phyloP scores from a whole-genome alignment of 495 filamentous ascomycete species.

The Delitschia confertaspora region DNA sequence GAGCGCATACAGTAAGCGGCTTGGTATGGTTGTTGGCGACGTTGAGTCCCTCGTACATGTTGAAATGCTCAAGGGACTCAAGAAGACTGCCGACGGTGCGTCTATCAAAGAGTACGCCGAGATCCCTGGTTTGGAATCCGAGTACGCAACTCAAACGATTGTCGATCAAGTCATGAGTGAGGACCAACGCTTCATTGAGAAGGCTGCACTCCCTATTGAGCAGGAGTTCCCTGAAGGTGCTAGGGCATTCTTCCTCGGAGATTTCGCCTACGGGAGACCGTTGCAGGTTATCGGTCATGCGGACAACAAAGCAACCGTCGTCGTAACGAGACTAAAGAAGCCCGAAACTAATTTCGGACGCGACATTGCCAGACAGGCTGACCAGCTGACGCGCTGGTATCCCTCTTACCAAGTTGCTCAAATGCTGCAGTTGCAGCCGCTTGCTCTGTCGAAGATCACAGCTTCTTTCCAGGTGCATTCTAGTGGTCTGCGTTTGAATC shows the following conservation, averaged over 20 bases:
- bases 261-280: constrained; percentile 85
- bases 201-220: constrained; percentile 71
- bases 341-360: constrained; percentile 76
- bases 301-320: constrained; percentile 63
- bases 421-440: constrained; percentile 67
- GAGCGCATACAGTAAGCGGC: constrained; percentile 73
- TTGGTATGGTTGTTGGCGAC: constrained; percentile 76
- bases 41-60: constrained; percentile 88
- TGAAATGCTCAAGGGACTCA: constrained; percentile 82
- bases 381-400: constrained; percentile 61
- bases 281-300: constrained; percentile 70
- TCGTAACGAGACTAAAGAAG: constrained; percentile 56
- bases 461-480: constrained; percentile 81
- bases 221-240: constrained; percentile 82
- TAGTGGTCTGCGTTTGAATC: constrained; percentile 67
- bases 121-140: constrained; percentile 81
- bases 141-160: constrained; percentile 81
- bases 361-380: constrained; percentile 57
- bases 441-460: constrained; percentile 91
- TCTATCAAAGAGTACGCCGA: constrained; percentile 87
- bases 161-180: constrained; percentile 87
- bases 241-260: constrained; percentile 89
- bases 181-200: constrained; percentile 88
- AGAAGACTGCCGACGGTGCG: constrained; percentile 83
- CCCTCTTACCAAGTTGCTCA: constrained; percentile 82